A percentile compares a stretch with the other conserved stretches of the same genome.
Evolutionary conservation across 2,329 filamentous ascomycete genomes (phyloP).

Genomic region (Calonectria naviculata): DNA sequence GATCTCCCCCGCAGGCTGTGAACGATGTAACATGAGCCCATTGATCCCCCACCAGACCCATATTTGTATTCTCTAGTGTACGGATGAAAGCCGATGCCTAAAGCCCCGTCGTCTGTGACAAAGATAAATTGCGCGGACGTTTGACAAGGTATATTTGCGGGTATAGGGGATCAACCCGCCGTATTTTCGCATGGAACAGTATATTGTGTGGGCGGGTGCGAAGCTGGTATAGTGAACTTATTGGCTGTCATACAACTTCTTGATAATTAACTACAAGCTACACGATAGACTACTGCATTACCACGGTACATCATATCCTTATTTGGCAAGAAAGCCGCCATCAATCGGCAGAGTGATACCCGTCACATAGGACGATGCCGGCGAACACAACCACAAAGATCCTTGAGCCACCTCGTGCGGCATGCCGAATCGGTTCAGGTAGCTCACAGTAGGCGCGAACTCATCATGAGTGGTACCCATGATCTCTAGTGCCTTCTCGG

Average conservation of each 20-base stretch:
- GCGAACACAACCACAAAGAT: conserved; percentile 24
- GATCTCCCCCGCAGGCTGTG: not conserved
- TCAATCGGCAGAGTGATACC: conserved; percentile 25
- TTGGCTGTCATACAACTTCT: not conserved
- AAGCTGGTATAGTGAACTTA: not conserved
- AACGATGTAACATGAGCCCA: not conserved
- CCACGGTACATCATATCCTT: not conserved
- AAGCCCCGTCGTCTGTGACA: not conserved
- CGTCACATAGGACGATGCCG: conserved; percentile 25
- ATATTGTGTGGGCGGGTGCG: not conserved
- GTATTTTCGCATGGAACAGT: not conserved
- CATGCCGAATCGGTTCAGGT: conserved; percentile 26
- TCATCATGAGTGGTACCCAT: conserved; percentile 34
- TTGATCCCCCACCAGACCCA: not conserved
- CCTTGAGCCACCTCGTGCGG: conserved; percentile 28
- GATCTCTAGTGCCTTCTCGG: conserved; percentile 27
- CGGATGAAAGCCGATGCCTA: not conserved
- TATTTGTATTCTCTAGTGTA: not conserved
- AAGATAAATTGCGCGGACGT: not conserved
- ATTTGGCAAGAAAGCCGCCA: conserved; percentile 25
- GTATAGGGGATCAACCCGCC: not conserved
- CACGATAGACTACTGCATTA: not conserved
- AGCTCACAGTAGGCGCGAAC: conserved; percentile 28
- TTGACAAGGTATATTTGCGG: not conserved
- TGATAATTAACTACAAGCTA: not conserved